phyloP scores from a whole-genome alignment of 2,329 filamentous ascomycete genomes.

The Cordyceps pruinosa region DNA sequence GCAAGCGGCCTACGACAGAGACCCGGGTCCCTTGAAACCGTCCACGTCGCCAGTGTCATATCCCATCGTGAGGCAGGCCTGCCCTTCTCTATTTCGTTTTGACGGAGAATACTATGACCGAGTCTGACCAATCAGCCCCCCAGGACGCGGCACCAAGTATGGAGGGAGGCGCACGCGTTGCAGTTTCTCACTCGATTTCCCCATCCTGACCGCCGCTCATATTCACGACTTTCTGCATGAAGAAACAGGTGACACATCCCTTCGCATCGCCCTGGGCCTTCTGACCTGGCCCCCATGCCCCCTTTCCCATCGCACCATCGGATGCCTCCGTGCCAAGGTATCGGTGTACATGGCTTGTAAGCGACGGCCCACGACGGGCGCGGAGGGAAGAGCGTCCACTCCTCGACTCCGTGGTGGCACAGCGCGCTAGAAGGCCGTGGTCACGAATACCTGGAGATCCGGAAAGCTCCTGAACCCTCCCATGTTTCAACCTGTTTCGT shows the following conservation, averaged over 20 bases:
- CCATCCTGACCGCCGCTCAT: slow-evolving; percentile 1
- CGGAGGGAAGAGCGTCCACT: neutral
- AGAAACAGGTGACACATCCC: slow-evolving; percentile 6
- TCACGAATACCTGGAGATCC: neutral
- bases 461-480: slow-evolving; percentile 7
- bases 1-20: neutral
- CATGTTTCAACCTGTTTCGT: slow-evolving; percentile 11
- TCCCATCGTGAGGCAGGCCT: neutral
- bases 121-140: neutral
- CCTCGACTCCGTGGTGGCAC: neutral
- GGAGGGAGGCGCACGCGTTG: neutral
- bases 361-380: neutral
- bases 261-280: neutral
- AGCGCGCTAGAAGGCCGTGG: neutral
- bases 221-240: neutral
- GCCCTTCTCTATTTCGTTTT: neutral
- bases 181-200: neutral
- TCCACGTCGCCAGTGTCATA: neutral
- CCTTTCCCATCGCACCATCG: neutral
- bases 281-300: neutral
- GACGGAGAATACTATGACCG: neutral
- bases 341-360: neutral
- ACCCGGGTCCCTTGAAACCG: slow-evolving; percentile 9
- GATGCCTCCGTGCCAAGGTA: neutral
- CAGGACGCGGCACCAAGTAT: neutral